Evolutionary conservation across 1,139 yeast genomes (phyloP), one percentile per base, ranked within the genome.

Genomic region (Lodderomyces beijingensis): DNA sequence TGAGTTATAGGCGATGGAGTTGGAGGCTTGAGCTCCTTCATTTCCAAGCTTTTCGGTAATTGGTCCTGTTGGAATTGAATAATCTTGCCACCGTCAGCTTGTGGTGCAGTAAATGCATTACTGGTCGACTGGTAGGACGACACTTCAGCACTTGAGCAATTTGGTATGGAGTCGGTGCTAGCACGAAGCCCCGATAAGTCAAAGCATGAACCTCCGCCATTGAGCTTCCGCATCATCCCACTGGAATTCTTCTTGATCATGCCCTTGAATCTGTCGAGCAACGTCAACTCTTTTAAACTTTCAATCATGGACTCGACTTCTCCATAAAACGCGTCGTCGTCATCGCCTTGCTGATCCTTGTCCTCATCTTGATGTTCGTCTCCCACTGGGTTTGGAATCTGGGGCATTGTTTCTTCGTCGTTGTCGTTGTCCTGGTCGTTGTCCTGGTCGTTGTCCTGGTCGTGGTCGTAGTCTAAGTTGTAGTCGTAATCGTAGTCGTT

Each of bases 261-360:
- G 1, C 31, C 27, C 14, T 32, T 32, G 6, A 39, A 32, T 27
- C 23, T 38, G 6, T 39, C 40, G 28, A 40, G 22, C 14, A 40
- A 24, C n/a, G 42, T 33, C 19, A 30, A 8, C 31, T 40, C 39
- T 26, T 36, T 30, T 11, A 30, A 19, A 11, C 37, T 30, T 16
- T 30, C 40, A 28, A 37, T 20, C n/a, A 27, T 32, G 5, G 36
- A 32, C n/a, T 28, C 25, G 12, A 23, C 25, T 23, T 23, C 25
- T 23, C 14, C 25, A 10, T 23, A 6, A 7, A 10, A 23, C 10
- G 11, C 6, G 12, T 12, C 25, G 12, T 10, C n/a, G n/a, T 23
- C n/a, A 23, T 9, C n/a, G 14, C 25, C n/a, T 9, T 19, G 10
- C 8, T n/a, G 10, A 19, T 9, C 10, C n/a, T 8, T n/a, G 10